Evolutionary conservation across 352 stramenopile species (phyloP).

Genomic region (Paralagenidium karlingii): DNA sequence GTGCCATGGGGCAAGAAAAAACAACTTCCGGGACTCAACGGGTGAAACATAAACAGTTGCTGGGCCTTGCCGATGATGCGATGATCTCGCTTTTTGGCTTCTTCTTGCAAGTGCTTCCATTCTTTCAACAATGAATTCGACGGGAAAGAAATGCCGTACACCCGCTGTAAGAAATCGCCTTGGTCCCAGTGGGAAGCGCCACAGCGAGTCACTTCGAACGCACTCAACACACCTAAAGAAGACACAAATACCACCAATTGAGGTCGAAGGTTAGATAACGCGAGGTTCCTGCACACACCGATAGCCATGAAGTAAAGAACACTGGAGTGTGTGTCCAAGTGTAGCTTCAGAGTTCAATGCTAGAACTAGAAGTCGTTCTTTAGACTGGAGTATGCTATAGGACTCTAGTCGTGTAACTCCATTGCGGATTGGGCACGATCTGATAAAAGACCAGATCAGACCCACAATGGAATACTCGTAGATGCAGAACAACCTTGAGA

Average conservation of each 20-base stretch:
- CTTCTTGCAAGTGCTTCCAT: constrained; percentile 84
- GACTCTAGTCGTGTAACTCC: too few species aligned
- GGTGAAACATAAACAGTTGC: constrained; percentile 94
- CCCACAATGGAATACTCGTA: too few species aligned
- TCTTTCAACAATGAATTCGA: constrained; percentile 78
- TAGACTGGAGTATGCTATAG: constrained; percentile 42
- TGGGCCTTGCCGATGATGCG: constrained; percentile 90
- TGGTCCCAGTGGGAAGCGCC: constrained; percentile 88
- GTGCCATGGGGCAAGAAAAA: constrained; percentile 98
- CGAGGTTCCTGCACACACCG: background rate
- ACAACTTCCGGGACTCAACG: constrained; percentile 90
- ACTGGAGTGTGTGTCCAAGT: constrained; percentile 57
- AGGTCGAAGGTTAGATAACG: background rate
- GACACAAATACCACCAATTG: constrained; percentile 1
- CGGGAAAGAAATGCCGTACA: constrained; percentile 96
- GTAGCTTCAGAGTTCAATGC: constrained; percentile 68
- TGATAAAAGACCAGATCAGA: too few species aligned
- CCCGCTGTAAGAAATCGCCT: constrained; percentile 86
- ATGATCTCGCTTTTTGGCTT: constrained; percentile 95
- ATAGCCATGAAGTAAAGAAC: constrained; percentile 1
- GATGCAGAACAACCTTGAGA: too few species aligned
- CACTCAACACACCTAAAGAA: constrained; percentile 66
- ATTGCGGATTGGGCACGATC: too few species aligned
- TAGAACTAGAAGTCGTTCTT: constrained; percentile 68
- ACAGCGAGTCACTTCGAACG: constrained; percentile 93